Percentiles rank a stretch among this genome's conserved stretches.
Conservation (phyloP, 2,329 filamentous ascomycete species). For the Penicillium sp. region DNA sequence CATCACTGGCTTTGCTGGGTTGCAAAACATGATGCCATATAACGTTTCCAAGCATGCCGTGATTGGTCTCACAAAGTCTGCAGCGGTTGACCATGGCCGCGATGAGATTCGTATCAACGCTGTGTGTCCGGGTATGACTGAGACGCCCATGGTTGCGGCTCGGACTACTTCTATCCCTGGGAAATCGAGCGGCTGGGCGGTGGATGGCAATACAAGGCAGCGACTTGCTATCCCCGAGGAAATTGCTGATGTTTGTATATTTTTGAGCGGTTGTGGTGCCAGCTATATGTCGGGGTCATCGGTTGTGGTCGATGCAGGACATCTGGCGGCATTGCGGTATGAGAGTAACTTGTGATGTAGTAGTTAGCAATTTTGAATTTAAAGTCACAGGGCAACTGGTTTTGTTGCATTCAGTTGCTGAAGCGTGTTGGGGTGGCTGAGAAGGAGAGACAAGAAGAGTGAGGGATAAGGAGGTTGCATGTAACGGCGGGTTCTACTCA, state of each 20-base stretch:
- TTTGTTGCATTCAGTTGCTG: background rate
- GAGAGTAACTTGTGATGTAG: background rate
- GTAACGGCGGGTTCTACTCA: background rate
- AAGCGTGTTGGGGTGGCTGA: background rate
- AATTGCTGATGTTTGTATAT: background rate
- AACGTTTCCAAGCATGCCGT: background rate
- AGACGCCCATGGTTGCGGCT: background rate
- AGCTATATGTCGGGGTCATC: background rate
- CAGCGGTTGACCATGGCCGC: background rate
- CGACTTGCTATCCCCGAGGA: background rate
- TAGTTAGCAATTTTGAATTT: background rate
- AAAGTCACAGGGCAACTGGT: background rate
- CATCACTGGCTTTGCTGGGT: background rate
- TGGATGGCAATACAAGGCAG: background rate
- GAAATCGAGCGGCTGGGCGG: background rate
- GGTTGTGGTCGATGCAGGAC: background rate
- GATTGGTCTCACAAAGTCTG: background rate
- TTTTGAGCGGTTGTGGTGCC: background rate
- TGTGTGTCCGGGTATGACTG: background rate
- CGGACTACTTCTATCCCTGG: background rate
- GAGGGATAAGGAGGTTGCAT: background rate
- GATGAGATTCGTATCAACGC: background rate
- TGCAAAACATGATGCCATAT: background rate
- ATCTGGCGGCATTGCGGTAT: background rate
- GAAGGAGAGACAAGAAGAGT: background rate